Evolutionary conservation across 2,329 filamentous ascomycete genomes (phyloP), one percentile per base, ranked within the genome.

Genomic region (Ascocoryne sarcoides): DNA sequence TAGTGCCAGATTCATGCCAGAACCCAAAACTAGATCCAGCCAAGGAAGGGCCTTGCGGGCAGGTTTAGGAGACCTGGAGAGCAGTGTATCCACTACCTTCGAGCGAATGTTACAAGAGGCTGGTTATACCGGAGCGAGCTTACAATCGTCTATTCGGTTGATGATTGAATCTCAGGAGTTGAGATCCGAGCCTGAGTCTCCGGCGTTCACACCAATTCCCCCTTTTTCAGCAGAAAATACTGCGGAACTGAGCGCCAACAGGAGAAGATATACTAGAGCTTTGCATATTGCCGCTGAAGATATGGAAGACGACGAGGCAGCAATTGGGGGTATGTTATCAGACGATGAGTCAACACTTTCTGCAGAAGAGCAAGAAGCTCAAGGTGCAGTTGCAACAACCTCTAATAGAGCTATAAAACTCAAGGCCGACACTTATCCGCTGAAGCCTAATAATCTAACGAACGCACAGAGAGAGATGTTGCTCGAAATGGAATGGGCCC

Each of bases 391-490:
- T 21, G n/a, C n/a, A n/a, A 7, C 20, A 5, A 15, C 26, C 20
- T 23, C 37, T 8, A 29, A 28, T 15, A 29, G 17, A 34, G n/a
- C 17, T 15, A 31, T 9, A 10, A 45, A 39, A 23, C 19, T 17
- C n/a, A 51, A 52, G 33, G 5, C 35, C 3, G 48, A 53, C 10
- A 17, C n/a, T 2, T 37, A 28, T 43, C 29, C 46, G 4, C 30
- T 60, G 19, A 67, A 70, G 30, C 78, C 78, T 3, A 63, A 65
- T 2, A 62, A 65, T 21, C 67, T 84, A n/a, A 74, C 72, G 1
- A 67, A 66, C 43, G 66, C 73, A n/a, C 82, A 85, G 56, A 75
- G 71, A 38, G 78, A 83, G 57, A 79, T 82, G 74, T 60, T 85
- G 2, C 62, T 81, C 28, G 79, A 84, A 56, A 74, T 77, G 3